Percentiles rank a stretch among this genome's conserved stretches.
These are phyloP conservation scores for Karstenula rhodostoma DNA, from an alignment of 2,329 filamentous ascomycete genomes.

Conservation along the genomic window DNA sequence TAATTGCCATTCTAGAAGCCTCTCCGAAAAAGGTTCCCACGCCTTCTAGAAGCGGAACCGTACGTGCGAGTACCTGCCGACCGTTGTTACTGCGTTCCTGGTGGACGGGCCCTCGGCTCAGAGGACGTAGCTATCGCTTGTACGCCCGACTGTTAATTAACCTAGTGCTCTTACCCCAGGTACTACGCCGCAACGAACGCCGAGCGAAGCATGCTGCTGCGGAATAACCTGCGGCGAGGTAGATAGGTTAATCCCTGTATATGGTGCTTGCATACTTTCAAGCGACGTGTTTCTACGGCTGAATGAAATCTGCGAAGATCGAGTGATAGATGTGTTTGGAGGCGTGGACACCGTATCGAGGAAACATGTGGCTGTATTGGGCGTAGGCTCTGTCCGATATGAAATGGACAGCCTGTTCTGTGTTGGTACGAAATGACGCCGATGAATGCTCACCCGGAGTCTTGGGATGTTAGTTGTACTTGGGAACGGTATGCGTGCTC, in stretches of 20 bases:
- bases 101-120: not conserved
- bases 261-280: not conserved
- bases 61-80: not conserved
- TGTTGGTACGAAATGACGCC: not conserved
- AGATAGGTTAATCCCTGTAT: not conserved
- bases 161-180: not conserved
- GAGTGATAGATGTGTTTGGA: not conserved
- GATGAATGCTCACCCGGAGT: not conserved
- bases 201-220: not conserved
- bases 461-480: not conserved
- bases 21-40: too few species aligned
- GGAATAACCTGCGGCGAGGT: not conserved
- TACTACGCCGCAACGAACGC: not conserved
- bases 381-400: not conserved
- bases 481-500: not conserved
- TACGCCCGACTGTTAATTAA: not conserved
- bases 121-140: not conserved
- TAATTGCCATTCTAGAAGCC: too few species aligned
- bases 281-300: not conserved
- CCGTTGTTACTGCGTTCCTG: not conserved
- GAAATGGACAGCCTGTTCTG: constrained; percentile 5
- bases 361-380: not conserved
- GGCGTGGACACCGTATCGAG: not conserved
- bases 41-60: not conserved
- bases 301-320: not conserved